Conservation (phyloP, 73 alveolate species). For the Paramecium primaurelia region DNA sequence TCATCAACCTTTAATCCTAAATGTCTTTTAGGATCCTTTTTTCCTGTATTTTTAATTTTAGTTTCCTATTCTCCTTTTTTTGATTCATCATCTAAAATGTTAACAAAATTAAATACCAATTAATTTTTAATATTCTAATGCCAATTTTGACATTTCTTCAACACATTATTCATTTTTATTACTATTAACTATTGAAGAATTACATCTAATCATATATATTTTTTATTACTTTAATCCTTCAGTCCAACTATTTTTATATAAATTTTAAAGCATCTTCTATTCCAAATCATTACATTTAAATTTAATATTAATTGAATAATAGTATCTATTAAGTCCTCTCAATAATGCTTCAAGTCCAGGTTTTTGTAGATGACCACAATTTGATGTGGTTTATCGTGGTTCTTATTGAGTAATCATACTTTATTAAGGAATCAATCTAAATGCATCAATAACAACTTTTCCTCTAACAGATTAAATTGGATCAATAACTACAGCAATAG, state of each 20-base stretch:
- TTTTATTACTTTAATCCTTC: conserved; percentile 75
- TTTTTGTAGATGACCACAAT: conserved; percentile 94
- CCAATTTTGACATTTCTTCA: conserved; percentile 61
- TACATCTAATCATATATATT: not conserved
- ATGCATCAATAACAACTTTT: conserved; percentile 99
- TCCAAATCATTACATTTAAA: conserved; percentile 98
- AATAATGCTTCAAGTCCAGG: conserved; percentile 88
- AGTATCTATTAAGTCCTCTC: conserved; percentile 95
- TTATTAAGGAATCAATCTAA: conserved; percentile 92
- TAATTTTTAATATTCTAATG: not conserved
- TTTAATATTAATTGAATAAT: conserved; percentile 96
- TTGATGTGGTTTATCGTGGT: conserved; percentile 99
- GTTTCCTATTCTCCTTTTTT: conserved; percentile 53
- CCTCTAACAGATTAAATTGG: conserved; percentile 99
- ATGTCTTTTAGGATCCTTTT: conserved; percentile 57
- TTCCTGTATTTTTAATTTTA: conserved; percentile 58
- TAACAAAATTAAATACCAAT: not conserved
- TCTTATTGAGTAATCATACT: conserved; percentile 86
- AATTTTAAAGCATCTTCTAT: conserved; percentile 96
- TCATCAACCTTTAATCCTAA: conserved; percentile 44
- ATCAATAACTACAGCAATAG: conserved; percentile 99
- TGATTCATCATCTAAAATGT: conserved; percentile 46
- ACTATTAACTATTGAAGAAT: conserved; percentile 69
- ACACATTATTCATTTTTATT: conserved; percentile 74
- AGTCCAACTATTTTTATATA: conserved; percentile 97